Evolutionary conservation across 768 basidiomycete species (phyloP).

Genomic region (Russula sp.): DNA sequence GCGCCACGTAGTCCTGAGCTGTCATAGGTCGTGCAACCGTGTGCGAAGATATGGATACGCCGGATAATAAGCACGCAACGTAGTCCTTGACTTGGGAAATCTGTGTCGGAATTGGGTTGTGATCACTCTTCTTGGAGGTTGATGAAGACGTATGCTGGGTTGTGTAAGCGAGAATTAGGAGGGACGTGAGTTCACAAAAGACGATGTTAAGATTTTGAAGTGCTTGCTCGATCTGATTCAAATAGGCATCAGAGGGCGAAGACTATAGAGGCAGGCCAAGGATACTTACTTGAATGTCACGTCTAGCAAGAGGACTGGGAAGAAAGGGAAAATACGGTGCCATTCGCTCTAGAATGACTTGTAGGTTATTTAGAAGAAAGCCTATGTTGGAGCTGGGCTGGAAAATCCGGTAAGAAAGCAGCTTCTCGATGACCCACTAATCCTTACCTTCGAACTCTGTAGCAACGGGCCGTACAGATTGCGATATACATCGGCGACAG

Average conservation of each 20-base stretch:
- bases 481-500: conserved; percentile 54
- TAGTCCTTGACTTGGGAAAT: conserved; percentile 51
- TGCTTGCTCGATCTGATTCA: conserved; percentile 55
- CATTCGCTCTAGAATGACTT: conserved; percentile 66
- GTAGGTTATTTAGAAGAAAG: conserved; percentile 48
- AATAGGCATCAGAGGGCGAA: conserved; percentile 19
- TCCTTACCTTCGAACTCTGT: conserved; percentile 44
- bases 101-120: conserved; percentile 26
- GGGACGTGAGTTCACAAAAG: conserved; percentile 73
- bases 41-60: conserved; percentile 34
- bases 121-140: conserved; percentile 22
- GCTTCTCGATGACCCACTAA: conserved; percentile 8
- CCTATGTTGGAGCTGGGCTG: conserved; percentile 32
- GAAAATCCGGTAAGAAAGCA: not conserved
- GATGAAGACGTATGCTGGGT: conserved; percentile 32
- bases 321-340: conserved; percentile 82
- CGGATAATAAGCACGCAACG: conserved; percentile 55
- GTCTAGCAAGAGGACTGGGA: conserved; percentile 35
- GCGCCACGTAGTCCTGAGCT: conserved; percentile 55
- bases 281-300: conserved; percentile 57
- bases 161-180: conserved; percentile 46
- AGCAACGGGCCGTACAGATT: conserved; percentile 59
- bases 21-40: conserved; percentile 49
- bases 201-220: conserved; percentile 71
- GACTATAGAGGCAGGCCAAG: conserved; percentile 4